Evolutionary conservation across 805 yeast species (phyloP).

Genomic region (Kuraishia hungarica): DNA sequence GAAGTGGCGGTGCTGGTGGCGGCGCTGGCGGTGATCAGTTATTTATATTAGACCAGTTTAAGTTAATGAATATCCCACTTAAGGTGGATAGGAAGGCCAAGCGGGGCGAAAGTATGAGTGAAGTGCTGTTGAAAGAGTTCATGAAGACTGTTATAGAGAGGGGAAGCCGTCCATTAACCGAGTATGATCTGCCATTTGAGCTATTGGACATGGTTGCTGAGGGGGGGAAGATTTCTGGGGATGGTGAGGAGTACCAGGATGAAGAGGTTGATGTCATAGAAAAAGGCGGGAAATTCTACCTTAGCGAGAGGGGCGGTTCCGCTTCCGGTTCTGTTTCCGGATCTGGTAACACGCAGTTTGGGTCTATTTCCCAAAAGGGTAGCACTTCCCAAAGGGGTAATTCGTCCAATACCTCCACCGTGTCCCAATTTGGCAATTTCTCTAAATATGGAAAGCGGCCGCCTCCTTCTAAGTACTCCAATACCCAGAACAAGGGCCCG

Average conservation of each 20-base stretch:
- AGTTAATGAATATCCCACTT: slow-evolving; percentile 28
- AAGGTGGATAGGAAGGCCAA: slow-evolving; percentile 6
- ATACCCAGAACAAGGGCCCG: too few species aligned
- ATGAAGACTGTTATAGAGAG: slow-evolving; percentile 30
- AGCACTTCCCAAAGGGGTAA: too few species aligned
- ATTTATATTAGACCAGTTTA: slow-evolving; percentile 22
- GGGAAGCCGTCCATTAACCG: neutral
- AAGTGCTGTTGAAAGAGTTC: neutral
- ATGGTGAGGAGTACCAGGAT: slow-evolving; percentile 25
- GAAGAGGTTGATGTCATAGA: neutral
- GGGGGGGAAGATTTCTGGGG: neutral
- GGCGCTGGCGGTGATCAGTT: slow-evolving; percentile 15
- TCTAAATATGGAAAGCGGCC: too few species aligned
- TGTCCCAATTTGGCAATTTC: too few species aligned
- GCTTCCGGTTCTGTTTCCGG: too few species aligned
- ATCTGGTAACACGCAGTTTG: too few species aligned
- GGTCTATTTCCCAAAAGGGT: too few species aligned
- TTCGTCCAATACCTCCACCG: too few species aligned
- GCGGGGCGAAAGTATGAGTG: neutral
- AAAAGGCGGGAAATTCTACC: neutral
- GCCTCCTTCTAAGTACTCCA: too few species aligned
- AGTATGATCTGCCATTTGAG: neutral
- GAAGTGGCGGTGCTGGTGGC: too few species aligned
- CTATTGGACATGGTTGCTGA: neutral
- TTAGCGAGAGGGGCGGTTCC: too few species aligned